These are phyloP conservation scores for Globisporangium cederbergense DNA, from an alignment of 352 stramenopile species.

Conservation along the genomic window DNA sequence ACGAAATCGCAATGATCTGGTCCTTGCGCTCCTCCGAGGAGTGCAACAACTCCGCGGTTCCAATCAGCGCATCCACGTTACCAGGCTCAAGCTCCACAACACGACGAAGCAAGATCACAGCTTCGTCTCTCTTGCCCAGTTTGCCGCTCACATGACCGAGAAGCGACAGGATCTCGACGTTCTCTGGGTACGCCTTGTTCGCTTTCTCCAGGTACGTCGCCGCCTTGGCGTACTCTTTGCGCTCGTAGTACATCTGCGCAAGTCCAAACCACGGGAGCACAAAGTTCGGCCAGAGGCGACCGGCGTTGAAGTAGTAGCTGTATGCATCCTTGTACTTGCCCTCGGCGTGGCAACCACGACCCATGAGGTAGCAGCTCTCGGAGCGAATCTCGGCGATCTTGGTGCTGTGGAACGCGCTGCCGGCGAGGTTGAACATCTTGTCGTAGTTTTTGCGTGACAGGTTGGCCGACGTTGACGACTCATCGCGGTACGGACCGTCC, in stretches of 20 bases:
- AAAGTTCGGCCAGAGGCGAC: constrained; percentile 82
- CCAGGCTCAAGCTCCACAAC: constrained; percentile 83
- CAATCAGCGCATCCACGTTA: constrained; percentile 82
- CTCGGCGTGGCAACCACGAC: constrained; percentile 92
- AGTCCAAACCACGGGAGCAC: constrained; percentile 83
- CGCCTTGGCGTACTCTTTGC: constrained; percentile 81
- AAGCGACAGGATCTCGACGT: constrained; percentile 81
- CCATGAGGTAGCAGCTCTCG: constrained; percentile 96
- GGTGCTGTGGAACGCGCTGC: constrained; percentile 86
- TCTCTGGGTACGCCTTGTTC: constrained; percentile 87
- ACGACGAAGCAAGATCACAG: constrained; percentile 72
- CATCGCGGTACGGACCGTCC: constrained; percentile 78
- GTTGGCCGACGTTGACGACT: constrained; percentile 55
- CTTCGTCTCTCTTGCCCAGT: constrained; percentile 78
- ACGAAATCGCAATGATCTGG: constrained; percentile 88
- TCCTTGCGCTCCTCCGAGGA: constrained; percentile 79
- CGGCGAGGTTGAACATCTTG: constrained; percentile 88
- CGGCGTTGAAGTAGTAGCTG: constrained; percentile 96
- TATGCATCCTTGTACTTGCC: constrained; percentile 95
- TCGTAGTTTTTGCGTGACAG: constrained; percentile 88
- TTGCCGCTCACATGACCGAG: constrained; percentile 81
- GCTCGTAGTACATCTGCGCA: constrained; percentile 89
- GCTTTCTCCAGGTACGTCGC: constrained; percentile 85
- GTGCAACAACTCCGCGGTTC: constrained; percentile 78
- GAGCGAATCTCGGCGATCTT: constrained; percentile 91